Percentiles rank a stretch among this genome's conserved stretches.
phyloP scores from a whole-genome alignment of 2,329 filamentous ascomycete species.

The Corynespora cassiicola region DNA sequence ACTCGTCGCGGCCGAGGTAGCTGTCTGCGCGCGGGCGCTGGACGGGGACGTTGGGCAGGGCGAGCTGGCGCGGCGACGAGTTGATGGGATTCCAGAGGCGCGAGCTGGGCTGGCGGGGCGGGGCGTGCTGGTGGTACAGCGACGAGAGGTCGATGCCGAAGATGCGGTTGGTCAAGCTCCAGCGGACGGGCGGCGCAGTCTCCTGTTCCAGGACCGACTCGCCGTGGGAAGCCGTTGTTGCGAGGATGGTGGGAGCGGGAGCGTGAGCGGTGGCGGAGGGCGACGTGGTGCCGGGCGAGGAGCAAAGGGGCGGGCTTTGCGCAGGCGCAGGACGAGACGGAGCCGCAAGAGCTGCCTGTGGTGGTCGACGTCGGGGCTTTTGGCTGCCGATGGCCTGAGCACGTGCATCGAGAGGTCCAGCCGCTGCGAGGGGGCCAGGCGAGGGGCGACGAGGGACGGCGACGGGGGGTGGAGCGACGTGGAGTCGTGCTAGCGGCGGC shows the following conservation, averaged over 20 bases:
- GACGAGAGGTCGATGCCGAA: constrained; percentile 43
- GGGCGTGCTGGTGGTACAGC: constrained; percentile 29
- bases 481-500: no score
- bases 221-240: no score
- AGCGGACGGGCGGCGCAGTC: constrained; percentile 41
- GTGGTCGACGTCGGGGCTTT: no score
- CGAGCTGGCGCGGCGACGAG: constrained; percentile 58
- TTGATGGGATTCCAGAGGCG: constrained; percentile 69
- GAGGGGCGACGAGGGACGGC: no score
- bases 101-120: constrained; percentile 51
- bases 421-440: no score
- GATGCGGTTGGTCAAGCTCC: constrained; percentile 51
- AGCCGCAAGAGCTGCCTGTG: constrained; percentile 6
- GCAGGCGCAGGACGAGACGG: background rate
- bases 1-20: constrained; percentile 60
- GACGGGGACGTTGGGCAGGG: constrained; percentile 41
- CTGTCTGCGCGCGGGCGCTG: constrained; percentile 38
- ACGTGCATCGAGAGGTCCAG: no score
- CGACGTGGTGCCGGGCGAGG: constrained; percentile 5
- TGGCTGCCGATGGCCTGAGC: no score
- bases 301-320: constrained; percentile 5
- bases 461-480: no score
- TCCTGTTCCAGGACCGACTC: no score
- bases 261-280: constrained; percentile 14
- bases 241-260: constrained; percentile 8